These are phyloP conservation scores for Fusarium sp. DNA, from an alignment of 2,329 filamentous ascomycete genomes.

Conservation along the genomic window DNA sequence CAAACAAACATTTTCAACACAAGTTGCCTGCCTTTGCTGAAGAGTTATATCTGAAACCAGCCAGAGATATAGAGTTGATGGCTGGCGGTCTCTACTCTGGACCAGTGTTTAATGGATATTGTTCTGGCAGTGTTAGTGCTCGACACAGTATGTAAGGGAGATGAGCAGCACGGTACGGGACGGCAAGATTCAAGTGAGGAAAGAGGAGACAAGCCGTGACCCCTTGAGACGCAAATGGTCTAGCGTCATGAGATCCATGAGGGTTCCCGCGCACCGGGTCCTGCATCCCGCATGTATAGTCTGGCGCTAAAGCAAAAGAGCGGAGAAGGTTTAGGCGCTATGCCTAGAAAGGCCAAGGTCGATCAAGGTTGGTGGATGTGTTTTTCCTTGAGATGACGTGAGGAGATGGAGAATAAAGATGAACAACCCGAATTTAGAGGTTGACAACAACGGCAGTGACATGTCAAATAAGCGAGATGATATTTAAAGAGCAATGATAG, in stretches of 20 bases:
- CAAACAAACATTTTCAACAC: conserved; percentile 20
- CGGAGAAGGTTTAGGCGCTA: background rate
- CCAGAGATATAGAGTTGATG: background rate
- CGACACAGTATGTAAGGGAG: background rate
- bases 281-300: conserved; percentile 37
- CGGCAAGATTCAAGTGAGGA: conserved; percentile 18
- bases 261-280: conserved; percentile 41
- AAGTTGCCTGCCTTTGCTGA: background rate
- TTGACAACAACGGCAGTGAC: background rate
- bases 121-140: background rate
- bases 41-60: background rate
- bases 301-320: conserved; percentile 9
- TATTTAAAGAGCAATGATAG: background rate
- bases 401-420: conserved; percentile 7
- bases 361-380: conserved; percentile 20
- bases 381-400: conserved; percentile 23
- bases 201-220: conserved; percentile 27
- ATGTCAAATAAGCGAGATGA: background rate
- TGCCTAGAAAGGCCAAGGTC: background rate
- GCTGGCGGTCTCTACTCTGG: background rate
- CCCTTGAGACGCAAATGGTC: conserved; percentile 2
- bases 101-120: background rate
- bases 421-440: background rate
- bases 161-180: conserved; percentile 2
- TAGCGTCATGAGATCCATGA: conserved; percentile 21